Evolutionary conservation across 2,329 filamentous ascomycete species (phyloP).

Genomic region (Diaporthe citri): DNA sequence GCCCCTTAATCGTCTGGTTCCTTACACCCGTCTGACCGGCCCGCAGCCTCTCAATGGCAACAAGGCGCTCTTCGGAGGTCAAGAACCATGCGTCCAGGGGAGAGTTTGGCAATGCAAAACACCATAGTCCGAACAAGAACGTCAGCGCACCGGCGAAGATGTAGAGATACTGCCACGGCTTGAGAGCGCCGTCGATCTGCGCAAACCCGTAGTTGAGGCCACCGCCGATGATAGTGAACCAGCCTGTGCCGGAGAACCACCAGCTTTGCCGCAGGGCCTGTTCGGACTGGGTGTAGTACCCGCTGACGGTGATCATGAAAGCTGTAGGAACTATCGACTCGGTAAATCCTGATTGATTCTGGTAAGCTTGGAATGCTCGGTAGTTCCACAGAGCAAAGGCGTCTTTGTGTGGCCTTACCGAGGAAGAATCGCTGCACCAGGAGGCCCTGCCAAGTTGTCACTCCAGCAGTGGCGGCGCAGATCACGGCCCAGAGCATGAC

Average conservation of each 20-base stretch:
- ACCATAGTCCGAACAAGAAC: constrained; percentile 73
- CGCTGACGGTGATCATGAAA: constrained; percentile 74
- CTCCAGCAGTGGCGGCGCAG: constrained; percentile 77
- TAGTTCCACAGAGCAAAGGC: not conserved
- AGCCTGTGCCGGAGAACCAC: constrained; percentile 74
- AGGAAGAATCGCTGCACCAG: constrained; percentile 76
- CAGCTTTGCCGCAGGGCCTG: constrained; percentile 74
- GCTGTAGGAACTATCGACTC: constrained; percentile 75
- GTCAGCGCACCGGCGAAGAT: constrained; percentile 74
- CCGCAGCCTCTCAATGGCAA: constrained; percentile 31
- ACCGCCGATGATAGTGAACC: constrained; percentile 73
- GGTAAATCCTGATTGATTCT: constrained; percentile 56
- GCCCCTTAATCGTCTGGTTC: not conserved
- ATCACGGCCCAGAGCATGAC: constrained; percentile 76
- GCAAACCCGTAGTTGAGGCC: constrained; percentile 77
- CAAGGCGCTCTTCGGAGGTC: constrained; percentile 65
- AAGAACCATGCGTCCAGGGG: constrained; percentile 79
- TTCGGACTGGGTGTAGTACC: constrained; percentile 75
- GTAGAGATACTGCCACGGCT: constrained; percentile 79
- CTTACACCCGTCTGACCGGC: constrained; percentile 32
- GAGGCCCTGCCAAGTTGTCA: constrained; percentile 73
- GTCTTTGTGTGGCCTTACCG: constrained; percentile 41
- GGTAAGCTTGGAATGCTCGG: not conserved
- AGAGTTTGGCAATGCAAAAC: constrained; percentile 75
- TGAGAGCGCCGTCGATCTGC: constrained; percentile 66